Base-by-base conservation (phyloP, 495 filamentous ascomycete genomes). In the Cercophora sp. region DNA sequence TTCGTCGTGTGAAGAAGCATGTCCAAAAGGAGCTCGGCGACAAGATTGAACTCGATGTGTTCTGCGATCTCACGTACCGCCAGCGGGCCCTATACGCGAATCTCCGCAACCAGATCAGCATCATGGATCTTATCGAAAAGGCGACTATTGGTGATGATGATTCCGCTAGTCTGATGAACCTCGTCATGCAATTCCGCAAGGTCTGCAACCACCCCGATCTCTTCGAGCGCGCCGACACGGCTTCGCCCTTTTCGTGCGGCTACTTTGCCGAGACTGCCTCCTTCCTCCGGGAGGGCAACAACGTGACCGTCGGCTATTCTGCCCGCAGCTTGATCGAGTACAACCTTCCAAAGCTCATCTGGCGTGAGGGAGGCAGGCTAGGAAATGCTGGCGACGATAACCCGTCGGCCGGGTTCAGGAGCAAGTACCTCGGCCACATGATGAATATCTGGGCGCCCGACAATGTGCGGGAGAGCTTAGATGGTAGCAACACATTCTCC, bases 161-260 rank as follows among this genome's bases (percentile, higher is more conserved):
- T 61, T 92, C 89, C 23, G 89, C 89, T 11, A 99, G 91, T 15
- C 66, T 99, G 63, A 98, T 98, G 93, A 98, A 97, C 66, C 77
- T 98, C 55, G 93, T 98, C 50, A 98, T 98, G 93, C 94, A 98
- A 70, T 98, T 98, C 81, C 84, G 93, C 49, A 98, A 98, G 74
- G 94, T 98, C 46, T 98, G 93, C 75, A 98, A 98, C 62, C 93
- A 98, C 67, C 93, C 93, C 2, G 93, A 98, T 72, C 74, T 98
- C 18, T 97, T 97, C 54, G 91, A 99, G 67, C 83, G 94, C 36
- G 91, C 92, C 13, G 93, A 97, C 51, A 94, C 87, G 16, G 83
- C 81, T 16, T 96, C 91, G 13, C 91, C 92, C 0, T 85, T 91
- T 62, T 89, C 88, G 1, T 78, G 85, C 51, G 85, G 82, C 6